phyloP scores from a whole-genome alignment of 345 rosid species.

The Punica granatum region DNA sequence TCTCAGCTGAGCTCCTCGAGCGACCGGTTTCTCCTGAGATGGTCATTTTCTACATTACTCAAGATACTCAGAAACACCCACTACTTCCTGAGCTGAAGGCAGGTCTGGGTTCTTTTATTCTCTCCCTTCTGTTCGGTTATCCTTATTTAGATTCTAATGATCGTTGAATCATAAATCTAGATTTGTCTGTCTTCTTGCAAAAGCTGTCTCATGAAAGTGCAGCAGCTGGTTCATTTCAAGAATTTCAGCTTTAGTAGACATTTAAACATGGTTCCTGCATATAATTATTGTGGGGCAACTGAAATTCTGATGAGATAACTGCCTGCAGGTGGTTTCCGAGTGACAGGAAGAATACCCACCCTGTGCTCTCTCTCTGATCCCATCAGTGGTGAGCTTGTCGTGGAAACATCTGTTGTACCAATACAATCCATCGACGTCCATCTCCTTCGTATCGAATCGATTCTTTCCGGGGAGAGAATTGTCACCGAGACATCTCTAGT shows the following conservation, averaged over 20 bases:
- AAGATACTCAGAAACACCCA: constrained; percentile 85
- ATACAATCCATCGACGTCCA: constrained; percentile 71
- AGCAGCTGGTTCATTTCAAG: background rate
- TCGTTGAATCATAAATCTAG: background rate
- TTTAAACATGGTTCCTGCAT: background rate
- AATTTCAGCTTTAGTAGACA: background rate
- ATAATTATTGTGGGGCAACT: background rate
- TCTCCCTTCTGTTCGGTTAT: no score
- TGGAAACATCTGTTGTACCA: constrained; percentile 71
- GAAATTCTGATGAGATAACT: constrained; percentile 5
- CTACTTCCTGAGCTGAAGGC: constrained; percentile 74
- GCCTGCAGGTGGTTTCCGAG: constrained; percentile 70
- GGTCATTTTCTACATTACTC: constrained; percentile 82
- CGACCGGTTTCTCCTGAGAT: constrained; percentile 66
- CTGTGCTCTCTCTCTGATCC: constrained; percentile 67
- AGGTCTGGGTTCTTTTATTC: constrained; percentile 28
- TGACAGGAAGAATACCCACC: constrained; percentile 70
- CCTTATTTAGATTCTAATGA: no score
- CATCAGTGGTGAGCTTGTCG: constrained; percentile 68
- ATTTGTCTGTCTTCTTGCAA: background rate
- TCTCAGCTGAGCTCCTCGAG: constrained; percentile 60
- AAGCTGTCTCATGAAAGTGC: background rate
- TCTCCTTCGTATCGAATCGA: constrained; percentile 62
- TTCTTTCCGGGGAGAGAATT: constrained; percentile 73
- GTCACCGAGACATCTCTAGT: constrained; percentile 81